Percentiles rank a stretch among this genome's conserved stretches.
phyloP scores from a whole-genome alignment of 345 rosid genomes.

The Triadica sebifera region DNA sequence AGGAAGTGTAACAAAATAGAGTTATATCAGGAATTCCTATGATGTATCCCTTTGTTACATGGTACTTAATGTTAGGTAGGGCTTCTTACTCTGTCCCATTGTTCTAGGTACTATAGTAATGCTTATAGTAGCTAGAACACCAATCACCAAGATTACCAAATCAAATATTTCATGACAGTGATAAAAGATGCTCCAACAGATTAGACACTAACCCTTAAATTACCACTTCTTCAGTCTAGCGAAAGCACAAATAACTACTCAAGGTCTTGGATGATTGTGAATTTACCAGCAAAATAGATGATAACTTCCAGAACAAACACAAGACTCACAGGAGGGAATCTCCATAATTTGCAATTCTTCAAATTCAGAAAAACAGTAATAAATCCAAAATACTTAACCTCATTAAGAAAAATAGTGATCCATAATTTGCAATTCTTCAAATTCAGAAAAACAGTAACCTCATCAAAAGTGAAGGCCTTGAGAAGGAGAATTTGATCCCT shows the following conservation, averaged over 20 bases:
- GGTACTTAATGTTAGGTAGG: neutral
- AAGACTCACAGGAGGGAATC: neutral
- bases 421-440: too few relatives aligned
- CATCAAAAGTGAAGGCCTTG: neutral
- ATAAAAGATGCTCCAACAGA: neutral
- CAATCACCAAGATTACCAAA: neutral
- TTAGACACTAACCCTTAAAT: neutral
- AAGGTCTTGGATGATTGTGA: neutral
- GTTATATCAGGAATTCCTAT: neutral
- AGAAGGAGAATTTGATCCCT: neutral
- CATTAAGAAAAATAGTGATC: neutral
- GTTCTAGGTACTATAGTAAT: neutral
- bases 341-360: neutral
- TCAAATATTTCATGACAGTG: neutral
- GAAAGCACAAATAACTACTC: too few relatives aligned
- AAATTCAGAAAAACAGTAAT: neutral
- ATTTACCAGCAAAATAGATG: neutral
- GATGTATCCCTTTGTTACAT: neutral
- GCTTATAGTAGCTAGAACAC: neutral
- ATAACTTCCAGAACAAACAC: neutral
- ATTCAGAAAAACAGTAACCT: too few relatives aligned
- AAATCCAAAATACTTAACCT: neutral
- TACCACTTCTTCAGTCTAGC: too few relatives aligned
- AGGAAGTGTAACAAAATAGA: neutral
- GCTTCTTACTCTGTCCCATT: neutral